Percentiles rank a stretch among this genome's conserved stretches.
phyloP scores from a whole-genome alignment of 2,329 filamentous ascomycete species.

The Pezicula radicicola region DNA sequence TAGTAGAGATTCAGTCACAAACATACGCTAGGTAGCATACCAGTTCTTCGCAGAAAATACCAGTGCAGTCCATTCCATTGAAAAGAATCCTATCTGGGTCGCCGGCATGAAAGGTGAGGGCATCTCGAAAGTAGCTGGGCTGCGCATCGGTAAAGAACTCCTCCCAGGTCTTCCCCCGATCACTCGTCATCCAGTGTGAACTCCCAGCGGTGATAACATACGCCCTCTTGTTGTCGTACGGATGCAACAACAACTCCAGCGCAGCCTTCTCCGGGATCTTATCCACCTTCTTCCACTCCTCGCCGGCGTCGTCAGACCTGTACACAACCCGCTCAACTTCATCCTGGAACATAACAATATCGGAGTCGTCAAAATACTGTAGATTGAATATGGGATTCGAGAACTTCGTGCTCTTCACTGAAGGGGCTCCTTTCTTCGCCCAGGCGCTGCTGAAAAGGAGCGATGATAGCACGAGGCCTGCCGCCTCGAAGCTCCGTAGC shows the following conservation, averaged over 20 bases:
- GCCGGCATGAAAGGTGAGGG: slow-evolving; percentile 76
- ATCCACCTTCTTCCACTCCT: slow-evolving; percentile 66
- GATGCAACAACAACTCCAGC: slow-evolving; percentile 68
- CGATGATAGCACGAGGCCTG: slow-evolving; percentile 23
- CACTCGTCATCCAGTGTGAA: slow-evolving; percentile 78
- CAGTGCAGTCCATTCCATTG: slow-evolving; percentile 68
- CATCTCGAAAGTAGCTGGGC: slow-evolving; percentile 50
- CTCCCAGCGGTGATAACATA: slow-evolving; percentile 70
- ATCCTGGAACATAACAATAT: slow-evolving; percentile 76
- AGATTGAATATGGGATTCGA: slow-evolving; percentile 61
- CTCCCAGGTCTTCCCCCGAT: slow-evolving; percentile 80
- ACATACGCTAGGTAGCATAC: slow-evolving; percentile 25
- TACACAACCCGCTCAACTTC: slow-evolving; percentile 61
- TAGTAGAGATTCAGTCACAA: slow-evolving; percentile 35
- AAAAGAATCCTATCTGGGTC: slow-evolving; percentile 86
- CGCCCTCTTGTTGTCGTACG: slow-evolving; percentile 74
- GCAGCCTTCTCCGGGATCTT: slow-evolving; percentile 62
- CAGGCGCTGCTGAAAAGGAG: slow-evolving; percentile 20
- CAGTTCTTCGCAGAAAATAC: slow-evolving; percentile 60
- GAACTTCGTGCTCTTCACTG: slow-evolving; percentile 63
- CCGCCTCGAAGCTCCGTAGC: slow-evolving; percentile 19
- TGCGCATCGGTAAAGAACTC: slow-evolving; percentile 63
- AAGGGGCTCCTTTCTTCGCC: slow-evolving; percentile 47
- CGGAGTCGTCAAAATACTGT: slow-evolving; percentile 89
- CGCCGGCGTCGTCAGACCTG: slow-evolving; percentile 78